Conservation (phyloP, 306 rosid genomes). For the Quercus ilex region DNA sequence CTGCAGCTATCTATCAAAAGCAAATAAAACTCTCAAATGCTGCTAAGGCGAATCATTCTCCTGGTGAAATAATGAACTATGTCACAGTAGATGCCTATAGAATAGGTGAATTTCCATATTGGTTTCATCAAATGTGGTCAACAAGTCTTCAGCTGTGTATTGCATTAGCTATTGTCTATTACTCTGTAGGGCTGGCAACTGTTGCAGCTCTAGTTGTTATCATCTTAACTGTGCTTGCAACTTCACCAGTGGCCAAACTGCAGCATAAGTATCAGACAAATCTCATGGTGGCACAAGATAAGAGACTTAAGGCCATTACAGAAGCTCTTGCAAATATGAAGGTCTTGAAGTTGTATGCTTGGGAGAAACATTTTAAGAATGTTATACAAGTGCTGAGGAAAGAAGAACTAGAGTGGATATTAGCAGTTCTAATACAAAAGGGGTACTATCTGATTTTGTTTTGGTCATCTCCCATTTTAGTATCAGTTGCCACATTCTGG, state of each 20-base stretch:
- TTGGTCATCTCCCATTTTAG: constrained; percentile 31
- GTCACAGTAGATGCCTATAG: constrained; percentile 77
- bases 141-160: constrained; percentile 23
- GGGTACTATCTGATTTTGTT: constrained; percentile 11
- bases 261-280: constrained; percentile 23
- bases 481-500: constrained; percentile 21
- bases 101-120: constrained; percentile 20
- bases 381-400: constrained; percentile 15
- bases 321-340: constrained; percentile 34
- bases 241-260: constrained; percentile 24
- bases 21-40: constrained; percentile 54
- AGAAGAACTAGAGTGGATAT: constrained; percentile 21
- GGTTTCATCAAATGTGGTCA: constrained; percentile 36
- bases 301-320: constrained; percentile 18
- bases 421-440: constrained; percentile 6
- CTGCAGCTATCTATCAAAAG: constrained; percentile 61
- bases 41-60: constrained; percentile 54
- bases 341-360: constrained; percentile 33
- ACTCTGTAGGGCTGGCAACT: constrained; percentile 23
- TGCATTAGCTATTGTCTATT: constrained; percentile 18
- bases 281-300: constrained; percentile 23
- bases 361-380: constrained; percentile 30
- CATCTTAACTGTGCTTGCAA: constrained; percentile 9
- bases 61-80: constrained; percentile 84
- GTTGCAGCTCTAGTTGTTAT: constrained; percentile 22